Conservation (phyloP, 2,329 filamentous ascomycete genomes). For the Colletotrichum sublineola region DNA sequence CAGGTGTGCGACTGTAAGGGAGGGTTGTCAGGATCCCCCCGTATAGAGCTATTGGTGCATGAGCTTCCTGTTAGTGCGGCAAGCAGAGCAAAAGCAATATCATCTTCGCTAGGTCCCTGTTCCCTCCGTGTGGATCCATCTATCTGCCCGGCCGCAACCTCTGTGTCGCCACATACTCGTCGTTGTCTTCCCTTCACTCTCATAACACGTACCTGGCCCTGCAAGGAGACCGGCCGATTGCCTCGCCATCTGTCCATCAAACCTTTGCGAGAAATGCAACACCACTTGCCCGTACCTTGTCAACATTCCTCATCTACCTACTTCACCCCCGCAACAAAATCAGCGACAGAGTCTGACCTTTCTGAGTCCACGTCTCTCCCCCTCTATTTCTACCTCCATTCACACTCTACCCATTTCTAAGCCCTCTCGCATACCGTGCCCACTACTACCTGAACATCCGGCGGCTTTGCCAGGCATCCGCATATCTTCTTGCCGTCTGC, state of each 20-base stretch:
- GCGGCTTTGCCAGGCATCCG: conserved; percentile 23
- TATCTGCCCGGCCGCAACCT: conserved; percentile 24
- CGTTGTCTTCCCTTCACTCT: conserved; percentile 31
- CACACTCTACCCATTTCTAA: conserved; percentile 23
- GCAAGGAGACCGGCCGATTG: conserved; percentile 34
- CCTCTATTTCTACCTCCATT: conserved; percentile 37
- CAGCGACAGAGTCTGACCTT: conserved; percentile 44
- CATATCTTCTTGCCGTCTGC: conserved; percentile 14
- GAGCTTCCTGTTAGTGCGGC: conserved; percentile 43
- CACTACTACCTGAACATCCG: conserved; percentile 17
- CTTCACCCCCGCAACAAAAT: conserved; percentile 44
- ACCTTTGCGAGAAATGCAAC: conserved; percentile 43
- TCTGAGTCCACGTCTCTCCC: conserved; percentile 42
- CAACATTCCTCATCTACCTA: conserved; percentile 43
- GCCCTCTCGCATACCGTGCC: conserved; percentile 16
- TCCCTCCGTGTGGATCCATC: conserved; percentile 39
- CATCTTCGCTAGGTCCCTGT: conserved; percentile 38
- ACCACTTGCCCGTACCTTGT: conserved; percentile 29
- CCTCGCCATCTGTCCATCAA: conserved; percentile 29
- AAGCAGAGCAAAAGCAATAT: conserved; percentile 43
- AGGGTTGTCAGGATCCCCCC: conserved; percentile 37
- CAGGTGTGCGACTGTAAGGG: conserved; percentile 43
- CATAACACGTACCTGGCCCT: conserved; percentile 33
- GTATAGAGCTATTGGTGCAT: conserved; percentile 43
- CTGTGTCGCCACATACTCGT: conserved; percentile 39